Evolutionary conservation across 306 rosid species (phyloP).

Genomic region (Medicago arabica): DNA sequence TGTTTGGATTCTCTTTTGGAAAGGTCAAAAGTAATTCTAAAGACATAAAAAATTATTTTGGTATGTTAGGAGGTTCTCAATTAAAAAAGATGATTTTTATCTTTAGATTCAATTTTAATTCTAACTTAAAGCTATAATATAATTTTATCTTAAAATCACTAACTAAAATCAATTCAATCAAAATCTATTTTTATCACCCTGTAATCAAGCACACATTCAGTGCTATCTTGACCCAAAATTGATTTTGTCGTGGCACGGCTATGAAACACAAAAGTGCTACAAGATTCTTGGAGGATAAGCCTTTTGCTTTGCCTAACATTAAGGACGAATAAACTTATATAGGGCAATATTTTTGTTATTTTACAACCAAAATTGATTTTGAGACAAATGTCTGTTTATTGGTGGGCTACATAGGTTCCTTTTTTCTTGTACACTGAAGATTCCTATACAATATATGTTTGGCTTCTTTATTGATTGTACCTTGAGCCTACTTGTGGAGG

Average conservation of each 20-base stretch:
- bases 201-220: background rate
- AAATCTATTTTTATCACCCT: background rate
- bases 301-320: slow-evolving; percentile 29
- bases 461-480: background rate
- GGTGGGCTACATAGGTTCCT: slow-evolving; percentile 14
- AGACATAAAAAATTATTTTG: too few species aligned
- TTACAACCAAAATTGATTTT: slow-evolving; percentile 24
- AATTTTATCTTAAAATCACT: background rate
- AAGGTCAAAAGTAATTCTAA: background rate
- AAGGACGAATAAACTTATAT: slow-evolving; percentile 2
- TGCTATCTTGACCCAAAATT: slow-evolving; percentile 47
- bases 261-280: slow-evolving; percentile 36
- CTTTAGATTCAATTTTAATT: background rate
- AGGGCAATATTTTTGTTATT: slow-evolving; percentile 6
- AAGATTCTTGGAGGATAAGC: slow-evolving; percentile 40
- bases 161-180: background rate
- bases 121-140: background rate
- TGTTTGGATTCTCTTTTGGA: background rate
- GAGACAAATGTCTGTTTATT: slow-evolving; percentile 5
- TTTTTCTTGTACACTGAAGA: slow-evolving; percentile 27
- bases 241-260: slow-evolving; percentile 42
- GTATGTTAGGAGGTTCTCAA: too few species aligned
- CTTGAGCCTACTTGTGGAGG: slow-evolving; percentile 6
- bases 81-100: too few species aligned
- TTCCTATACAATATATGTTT: slow-evolving; percentile 20